phyloP scores from a whole-genome alignment of 768 basidiomycete species.

The Suillus luteus region DNA sequence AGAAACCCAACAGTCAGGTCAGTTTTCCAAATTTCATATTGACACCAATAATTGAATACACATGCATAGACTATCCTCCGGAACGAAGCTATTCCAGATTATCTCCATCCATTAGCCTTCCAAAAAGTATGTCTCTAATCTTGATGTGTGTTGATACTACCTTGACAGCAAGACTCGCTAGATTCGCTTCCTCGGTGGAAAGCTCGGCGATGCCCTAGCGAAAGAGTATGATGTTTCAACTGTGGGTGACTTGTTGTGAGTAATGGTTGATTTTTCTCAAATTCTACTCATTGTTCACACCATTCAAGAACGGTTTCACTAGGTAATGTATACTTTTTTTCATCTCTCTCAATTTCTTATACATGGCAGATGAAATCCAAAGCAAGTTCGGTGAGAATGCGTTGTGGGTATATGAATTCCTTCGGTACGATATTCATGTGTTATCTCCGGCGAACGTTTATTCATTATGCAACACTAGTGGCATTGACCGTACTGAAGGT shows the following conservation, averaged over 20 bases:
- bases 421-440: constrained; percentile 56
- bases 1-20: constrained; percentile 88
- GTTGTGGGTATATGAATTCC: constrained; percentile 90
- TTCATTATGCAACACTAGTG: constrained; percentile 43
- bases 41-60: constrained; percentile 8
- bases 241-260: constrained; percentile 88
- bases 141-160: neutral
- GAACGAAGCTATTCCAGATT: constrained; percentile 80
- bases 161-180: constrained; percentile 30
- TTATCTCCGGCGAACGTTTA: neutral
- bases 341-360: constrained; percentile 5
- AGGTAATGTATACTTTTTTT: constrained; percentile 40
- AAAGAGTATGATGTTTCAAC: constrained; percentile 87
- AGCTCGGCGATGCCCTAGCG: constrained; percentile 85
- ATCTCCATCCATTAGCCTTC: constrained; percentile 83
- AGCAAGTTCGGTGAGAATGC: constrained; percentile 78
- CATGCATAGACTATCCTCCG: constrained; percentile 74
- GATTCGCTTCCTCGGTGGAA: constrained; percentile 96
- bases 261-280: constrained; percentile 14
- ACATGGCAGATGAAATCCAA: constrained; percentile 68
- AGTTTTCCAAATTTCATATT: constrained; percentile 12
- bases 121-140: constrained; percentile 59
- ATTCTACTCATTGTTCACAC: neutral
- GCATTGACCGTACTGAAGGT: constrained; percentile 91
- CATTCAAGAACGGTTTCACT: constrained; percentile 52